Evolutionary conservation across 495 filamentous ascomycete genomes (phyloP), one percentile per base, ranked within the genome.

Genomic region (Aspergillus conjunctus): DNA sequence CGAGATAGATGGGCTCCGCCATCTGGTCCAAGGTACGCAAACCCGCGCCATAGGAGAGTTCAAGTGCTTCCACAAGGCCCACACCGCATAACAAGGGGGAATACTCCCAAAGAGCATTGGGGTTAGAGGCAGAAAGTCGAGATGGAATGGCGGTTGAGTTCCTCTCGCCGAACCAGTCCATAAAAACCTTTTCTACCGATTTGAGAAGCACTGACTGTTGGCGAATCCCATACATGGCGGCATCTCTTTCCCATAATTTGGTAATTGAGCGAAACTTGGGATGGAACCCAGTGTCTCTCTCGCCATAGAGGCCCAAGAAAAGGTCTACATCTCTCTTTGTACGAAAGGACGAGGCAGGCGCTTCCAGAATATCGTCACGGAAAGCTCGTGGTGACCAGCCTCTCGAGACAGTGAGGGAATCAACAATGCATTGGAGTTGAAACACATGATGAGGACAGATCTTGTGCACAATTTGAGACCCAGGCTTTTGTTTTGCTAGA

Each of bases 71-170:
- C 53, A 26, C 34, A 11, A 55, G 53, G 17, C 18, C 53, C 7
- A 26, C 34, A 30, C 34, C 44, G 49, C 79, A 82, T 15, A 82
- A 70, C 61, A 76, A 81, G 3, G 79, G 81, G 17, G 77, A 82
- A 54, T 80, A 82, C 34, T 77, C 73, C 79, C 77, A 81, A 44
- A 82, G 69, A 4, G 77, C 78, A 56, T 81, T 82, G 1, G 72
- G 31, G 54, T 78, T 73, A 20, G 70, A 76, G 10, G 64, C 61
- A 26, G 71, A 66, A 52, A 83, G 80, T 7, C 74, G 77, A 34
- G 50, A 52, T 6, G 50, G 31, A 20, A 26, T 61, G 8, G 74
- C 73, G 51, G 65, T 10, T 61, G 63, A 73, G 62, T 78, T 77
- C 8, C 72, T 71, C 45, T 75, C 69, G 15, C 80, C 79, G 4